A percentile compares a stretch with the other conserved stretches of the same genome.
Conservation (phyloP, 768 basidiomycete genomes). For the Tulasnella sp. region DNA sequence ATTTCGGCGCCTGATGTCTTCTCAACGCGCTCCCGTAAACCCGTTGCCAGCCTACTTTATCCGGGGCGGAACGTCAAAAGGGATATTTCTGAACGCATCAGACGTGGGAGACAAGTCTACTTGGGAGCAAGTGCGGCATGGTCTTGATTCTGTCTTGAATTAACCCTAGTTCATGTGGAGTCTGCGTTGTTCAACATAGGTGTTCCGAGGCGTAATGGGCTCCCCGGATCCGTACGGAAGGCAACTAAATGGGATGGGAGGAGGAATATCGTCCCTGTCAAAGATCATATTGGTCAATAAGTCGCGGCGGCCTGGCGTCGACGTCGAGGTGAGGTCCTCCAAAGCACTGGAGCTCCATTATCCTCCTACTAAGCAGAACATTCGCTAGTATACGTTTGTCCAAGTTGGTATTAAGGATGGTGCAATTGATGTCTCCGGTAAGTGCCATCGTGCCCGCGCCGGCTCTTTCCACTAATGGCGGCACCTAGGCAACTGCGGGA, state of each 20-base stretch:
- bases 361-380: background rate
- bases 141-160: background rate
- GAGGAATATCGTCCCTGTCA: constrained; percentile 64
- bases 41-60: constrained; percentile 44
- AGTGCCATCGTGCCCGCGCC: constrained; percentile 35
- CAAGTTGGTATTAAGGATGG: constrained; percentile 49
- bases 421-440: constrained; percentile 58
- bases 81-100: constrained; percentile 52
- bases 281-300: constrained; percentile 56
- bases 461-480: background rate
- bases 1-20: background rate
- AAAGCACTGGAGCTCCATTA: background rate
- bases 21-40: constrained; percentile 23
- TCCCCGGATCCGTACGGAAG: constrained; percentile 65
- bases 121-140: constrained; percentile 20
- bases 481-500: constrained; percentile 13
- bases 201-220: constrained; percentile 42
- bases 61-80: constrained; percentile 72
- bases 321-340: constrained; percentile 3
- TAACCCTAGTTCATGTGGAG: background rate
- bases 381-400: constrained; percentile 50
- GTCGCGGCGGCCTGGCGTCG: background rate
- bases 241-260: constrained; percentile 77
- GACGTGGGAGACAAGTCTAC: constrained; percentile 50
- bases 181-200: background rate